These are phyloP conservation scores for Asclepias syriaca DNA, from an alignment of 257 asterid genomes.

Conservation along the genomic window DNA sequence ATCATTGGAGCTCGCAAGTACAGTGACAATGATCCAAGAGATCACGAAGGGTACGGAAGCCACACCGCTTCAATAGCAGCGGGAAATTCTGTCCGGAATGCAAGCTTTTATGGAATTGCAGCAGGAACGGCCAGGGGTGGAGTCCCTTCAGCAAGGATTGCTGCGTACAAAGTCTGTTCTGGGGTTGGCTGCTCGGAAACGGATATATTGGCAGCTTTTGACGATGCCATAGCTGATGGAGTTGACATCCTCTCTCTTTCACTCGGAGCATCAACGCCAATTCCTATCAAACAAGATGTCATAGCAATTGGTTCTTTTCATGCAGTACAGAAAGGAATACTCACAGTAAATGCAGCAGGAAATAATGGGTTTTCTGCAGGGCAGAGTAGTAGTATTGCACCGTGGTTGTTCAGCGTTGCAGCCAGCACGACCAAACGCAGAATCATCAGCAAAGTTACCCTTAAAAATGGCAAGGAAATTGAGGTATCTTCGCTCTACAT, in stretches of 20 bases:
- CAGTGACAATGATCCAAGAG: constrained; percentile 15
- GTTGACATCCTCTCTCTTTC: constrained; percentile 37
- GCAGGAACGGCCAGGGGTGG: constrained; percentile 40
- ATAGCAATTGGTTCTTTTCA: constrained; percentile 38
- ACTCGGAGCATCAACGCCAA: constrained; percentile 13
- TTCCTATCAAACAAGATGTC: neutral
- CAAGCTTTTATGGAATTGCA: constrained; percentile 29
- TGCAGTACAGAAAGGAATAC: constrained; percentile 27
- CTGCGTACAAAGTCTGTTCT: constrained; percentile 28
- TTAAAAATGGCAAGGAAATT: constrained; percentile 34
- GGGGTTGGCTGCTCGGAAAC: rapidly evolving
- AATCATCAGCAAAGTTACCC: constrained; percentile 27
- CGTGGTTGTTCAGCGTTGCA: constrained; percentile 42
- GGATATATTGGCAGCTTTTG: constrained; percentile 33
- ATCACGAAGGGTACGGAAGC: constrained; percentile 29
- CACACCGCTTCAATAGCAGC: constrained; percentile 49
- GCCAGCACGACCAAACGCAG: constrained; percentile 36
- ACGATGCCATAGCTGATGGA: constrained; percentile 50
- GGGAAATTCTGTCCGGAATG: constrained; percentile 22
- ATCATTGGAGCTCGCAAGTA: constrained; percentile 40
- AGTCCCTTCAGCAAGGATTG: constrained; percentile 35
- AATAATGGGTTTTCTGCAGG: constrained; percentile 13
- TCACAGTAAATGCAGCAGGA: constrained; percentile 39
- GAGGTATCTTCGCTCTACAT: constrained; percentile 14
- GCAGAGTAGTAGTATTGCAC: constrained; percentile 22